Evolutionary conservation across 768 basidiomycete species (phyloP), one percentile per base, ranked within the genome.

Genomic region (Tulasnella sp.): DNA sequence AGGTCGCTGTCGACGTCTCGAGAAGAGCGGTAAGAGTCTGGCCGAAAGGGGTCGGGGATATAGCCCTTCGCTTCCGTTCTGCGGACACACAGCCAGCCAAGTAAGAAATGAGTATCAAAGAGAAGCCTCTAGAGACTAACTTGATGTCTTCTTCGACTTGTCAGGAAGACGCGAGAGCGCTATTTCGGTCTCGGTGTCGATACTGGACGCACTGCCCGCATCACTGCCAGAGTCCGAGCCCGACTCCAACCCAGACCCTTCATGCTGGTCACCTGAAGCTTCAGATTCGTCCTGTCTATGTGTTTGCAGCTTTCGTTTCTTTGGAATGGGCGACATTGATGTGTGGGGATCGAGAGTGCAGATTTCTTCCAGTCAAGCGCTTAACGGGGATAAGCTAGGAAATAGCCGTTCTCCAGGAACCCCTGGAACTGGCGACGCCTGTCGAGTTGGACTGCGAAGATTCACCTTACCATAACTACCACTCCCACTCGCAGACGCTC

Each of bases 71-170:
- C 87, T 94, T 95, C 81, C 94, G 89, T 84, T 95, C 80, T 80
- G 32, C n/a, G 78, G 29, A 55, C 51, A 6, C 29, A 35, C 1
- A 39, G 18, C 67, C 32, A 69, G 18, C n/a, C 26, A 48, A 23
- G 48, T 48, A 5, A 39, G 46, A 40, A 74, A 13, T 11, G 39
- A 10, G 29, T 51, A 75, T 37, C 29, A 23, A 29, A 5, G 67
- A 10, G 26, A 69, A 23, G 32, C 5, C 5, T 35, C 16, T 20
- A 18, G 48, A 35, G 39, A 73, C 79, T 48, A n/a, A 79, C 79
- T 95, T 74, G 89, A 84, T 0, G 93, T 95, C 83, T 93, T 91
- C 77, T 88, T 90, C 20, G 93, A 94, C 83, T 94, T 94, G 55
- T 46, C 57, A 82, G 84, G 82, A 67, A 83, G 84, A 81, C 89